phyloP scores from a whole-genome alignment of 805 yeast genomes.

The Starmerella apis region DNA sequence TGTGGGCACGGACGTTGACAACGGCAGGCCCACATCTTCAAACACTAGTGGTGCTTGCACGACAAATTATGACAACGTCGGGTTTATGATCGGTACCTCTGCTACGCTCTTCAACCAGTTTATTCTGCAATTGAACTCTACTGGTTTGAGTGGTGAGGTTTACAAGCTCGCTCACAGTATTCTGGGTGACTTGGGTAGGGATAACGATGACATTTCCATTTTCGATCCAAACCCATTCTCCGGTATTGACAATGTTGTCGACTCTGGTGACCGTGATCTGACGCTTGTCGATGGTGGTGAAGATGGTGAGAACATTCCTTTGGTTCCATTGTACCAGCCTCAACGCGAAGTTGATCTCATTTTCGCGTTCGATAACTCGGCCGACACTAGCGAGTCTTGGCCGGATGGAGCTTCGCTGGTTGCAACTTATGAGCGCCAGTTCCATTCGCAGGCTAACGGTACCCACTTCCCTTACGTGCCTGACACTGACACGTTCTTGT shows the following conservation, averaged over 20 bases:
- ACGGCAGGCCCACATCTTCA: constrained; percentile 36
- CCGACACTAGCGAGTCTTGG: constrained; percentile 32
- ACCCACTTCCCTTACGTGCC: constrained; percentile 28
- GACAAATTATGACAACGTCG: constrained; percentile 65
- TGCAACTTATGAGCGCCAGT: constrained; percentile 27
- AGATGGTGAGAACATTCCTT: constrained; percentile 62
- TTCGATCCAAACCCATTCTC: constrained; percentile 65
- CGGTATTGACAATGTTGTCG: constrained; percentile 21
- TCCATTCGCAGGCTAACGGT: constrained; percentile 25
- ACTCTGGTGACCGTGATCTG: constrained; percentile 34
- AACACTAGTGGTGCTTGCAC: constrained; percentile 43
- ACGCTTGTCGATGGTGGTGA: constrained; percentile 69
- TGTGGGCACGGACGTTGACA: constrained; percentile 49
- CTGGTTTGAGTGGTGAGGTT: constrained; percentile 40
- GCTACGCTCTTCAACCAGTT: constrained; percentile 34
- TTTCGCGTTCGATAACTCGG: constrained; percentile 39
- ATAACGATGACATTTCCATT: constrained; percentile 49
- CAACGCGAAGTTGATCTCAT: constrained; percentile 53
- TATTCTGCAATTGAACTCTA: constrained; percentile 46
- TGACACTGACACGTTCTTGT: constrained; percentile 40
- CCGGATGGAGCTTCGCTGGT: constrained; percentile 34
- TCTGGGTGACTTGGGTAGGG: constrained; percentile 29
- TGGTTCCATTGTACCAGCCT: constrained; percentile 53
- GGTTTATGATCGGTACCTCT: constrained; percentile 58
- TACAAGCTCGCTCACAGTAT: constrained; percentile 39